Evolutionary conservation across 2,329 filamentous ascomycete genomes (phyloP).

Genomic region (Venturia asperata): DNA sequence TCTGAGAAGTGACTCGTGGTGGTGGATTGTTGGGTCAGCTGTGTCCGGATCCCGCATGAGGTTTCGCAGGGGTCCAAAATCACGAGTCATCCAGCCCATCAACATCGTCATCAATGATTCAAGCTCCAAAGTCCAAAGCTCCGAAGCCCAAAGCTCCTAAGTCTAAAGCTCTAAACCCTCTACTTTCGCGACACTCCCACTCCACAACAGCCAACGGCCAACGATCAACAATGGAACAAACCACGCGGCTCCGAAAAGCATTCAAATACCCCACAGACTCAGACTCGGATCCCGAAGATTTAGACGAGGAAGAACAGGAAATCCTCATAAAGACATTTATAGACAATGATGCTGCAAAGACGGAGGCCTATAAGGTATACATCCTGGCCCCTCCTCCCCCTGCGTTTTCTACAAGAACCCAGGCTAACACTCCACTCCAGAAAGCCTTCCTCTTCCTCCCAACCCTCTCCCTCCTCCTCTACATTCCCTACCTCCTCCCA

Average conservation of each 20-base stretch:
- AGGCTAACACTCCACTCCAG: not conserved
- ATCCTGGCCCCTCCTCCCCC: not conserved
- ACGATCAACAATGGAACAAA: conserved; percentile 24
- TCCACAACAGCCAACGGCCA: not conserved
- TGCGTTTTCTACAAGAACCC: no score
- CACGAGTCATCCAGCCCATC: not conserved
- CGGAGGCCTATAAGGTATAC: conserved; percentile 28
- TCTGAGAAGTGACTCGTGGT: not conserved
- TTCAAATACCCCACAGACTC: conserved; percentile 67
- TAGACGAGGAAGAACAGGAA: conserved; percentile 65
- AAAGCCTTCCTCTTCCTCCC: conserved; percentile 53
- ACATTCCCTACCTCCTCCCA: conserved; percentile 44
- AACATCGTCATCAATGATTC: not conserved
- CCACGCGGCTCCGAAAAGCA: conserved; percentile 63
- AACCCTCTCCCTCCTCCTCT: conserved; percentile 48
- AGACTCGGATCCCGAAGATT: conserved; percentile 48
- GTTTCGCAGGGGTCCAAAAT: not conserved
- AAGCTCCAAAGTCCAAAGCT: not conserved
- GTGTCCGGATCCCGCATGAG: no score
- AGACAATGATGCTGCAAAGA: conserved; percentile 43
- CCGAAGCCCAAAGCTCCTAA: no score
- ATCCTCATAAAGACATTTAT: conserved; percentile 51
- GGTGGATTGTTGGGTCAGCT: no score
- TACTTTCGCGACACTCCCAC: not conserved
- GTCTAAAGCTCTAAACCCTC: not conserved